Percentiles rank a stretch among this genome's conserved stretches.
These are phyloP conservation scores for Russula vinacea DNA, from an alignment of 768 basidiomycete species.

Conservation along the genomic window DNA sequence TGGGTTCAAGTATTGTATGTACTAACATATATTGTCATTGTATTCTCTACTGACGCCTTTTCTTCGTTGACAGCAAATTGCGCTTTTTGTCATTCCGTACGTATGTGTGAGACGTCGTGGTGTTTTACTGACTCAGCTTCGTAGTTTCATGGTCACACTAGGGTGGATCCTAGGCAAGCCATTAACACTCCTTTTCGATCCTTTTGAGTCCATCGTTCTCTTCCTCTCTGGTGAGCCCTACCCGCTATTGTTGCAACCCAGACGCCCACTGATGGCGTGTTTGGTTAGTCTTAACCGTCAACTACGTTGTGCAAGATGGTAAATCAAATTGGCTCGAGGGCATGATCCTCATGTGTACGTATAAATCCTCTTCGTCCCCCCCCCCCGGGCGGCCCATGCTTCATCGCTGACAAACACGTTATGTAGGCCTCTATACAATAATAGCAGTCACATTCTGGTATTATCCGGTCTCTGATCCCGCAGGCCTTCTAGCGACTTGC, in stretches of 20 bases:
- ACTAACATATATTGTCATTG: neutral
- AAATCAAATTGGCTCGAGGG: constrained; percentile 86
- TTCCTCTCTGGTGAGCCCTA: constrained; percentile 43
- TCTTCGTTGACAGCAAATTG: constrained; percentile 59
- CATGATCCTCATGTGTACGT: constrained; percentile 62
- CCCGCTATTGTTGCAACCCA: neutral
- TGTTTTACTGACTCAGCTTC: constrained; percentile 19
- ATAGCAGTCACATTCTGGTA: constrained; percentile 71
- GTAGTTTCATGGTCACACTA: constrained; percentile 66
- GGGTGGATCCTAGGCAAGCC: constrained; percentile 84
- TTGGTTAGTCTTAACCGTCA: constrained; percentile 74
- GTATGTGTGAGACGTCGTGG: constrained; percentile 33
- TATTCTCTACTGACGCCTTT: neutral
- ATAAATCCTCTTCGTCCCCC: no score
- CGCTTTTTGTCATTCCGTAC: constrained; percentile 81
- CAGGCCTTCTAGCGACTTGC: constrained; percentile 21
- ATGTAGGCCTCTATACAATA: constrained; percentile 64
- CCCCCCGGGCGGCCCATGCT: neutral
- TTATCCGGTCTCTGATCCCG: constrained; percentile 38
- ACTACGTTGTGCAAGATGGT: constrained; percentile 76
- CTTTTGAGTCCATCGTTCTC: constrained; percentile 37
- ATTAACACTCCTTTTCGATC: constrained; percentile 63
- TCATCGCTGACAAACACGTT: constrained; percentile 14
- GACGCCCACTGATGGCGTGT: neutral
- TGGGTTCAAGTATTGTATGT: constrained; percentile 77